Base-by-base conservation (phyloP, 1,284 basidiomycete genomes). In the Tylopilus sp. region DNA sequence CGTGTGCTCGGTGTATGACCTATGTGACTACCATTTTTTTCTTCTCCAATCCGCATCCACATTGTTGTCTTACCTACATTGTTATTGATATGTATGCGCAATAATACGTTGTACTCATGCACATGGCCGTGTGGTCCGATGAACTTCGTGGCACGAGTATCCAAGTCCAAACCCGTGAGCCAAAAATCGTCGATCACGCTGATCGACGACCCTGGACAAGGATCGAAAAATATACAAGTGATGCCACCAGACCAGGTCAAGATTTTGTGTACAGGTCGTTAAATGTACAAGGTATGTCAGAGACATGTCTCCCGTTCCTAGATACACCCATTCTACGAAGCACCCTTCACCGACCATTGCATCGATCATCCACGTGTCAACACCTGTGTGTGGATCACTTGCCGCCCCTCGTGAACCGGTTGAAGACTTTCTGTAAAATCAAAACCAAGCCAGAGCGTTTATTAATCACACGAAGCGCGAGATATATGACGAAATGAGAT, bases 341-440 rank as follows among this genome's bases (percentile, higher is more conserved):
- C 3, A 24, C 21, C 21, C 21, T 24, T 24, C 21, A 24, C 21
- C 21, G 21, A 24, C 6, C 21, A 24, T 6, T 6, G 21, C 31
- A 36, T 18, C 15, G 21, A 50, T 48, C 34, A 38, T 24, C 17
- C 6, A 24, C 24, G 17, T 9, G 11, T 49, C 45, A 30, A 33
- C 30, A 20, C 7, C 24, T 11, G 36, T 11, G 11, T 7, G 39
- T 42, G 7, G 21, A 38, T 66, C 24, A 64, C 51, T 65, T 64
- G 52, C 53, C 57, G 46, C 51, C 5, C 30, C 52, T 58, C 24
- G 57, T 44, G 45, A 64, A 48, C 34, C 61, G 65, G 10, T 47
- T 46, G 20, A 64, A 66, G 50, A 65, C 63, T 51, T 54, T 64
- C 62, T 64, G 54, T 61, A 48, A 63, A 52, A 55, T 18, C 38